phyloP scores from a whole-genome alignment of 208 protist genomes.

The Trypanosoma melophagium region DNA sequence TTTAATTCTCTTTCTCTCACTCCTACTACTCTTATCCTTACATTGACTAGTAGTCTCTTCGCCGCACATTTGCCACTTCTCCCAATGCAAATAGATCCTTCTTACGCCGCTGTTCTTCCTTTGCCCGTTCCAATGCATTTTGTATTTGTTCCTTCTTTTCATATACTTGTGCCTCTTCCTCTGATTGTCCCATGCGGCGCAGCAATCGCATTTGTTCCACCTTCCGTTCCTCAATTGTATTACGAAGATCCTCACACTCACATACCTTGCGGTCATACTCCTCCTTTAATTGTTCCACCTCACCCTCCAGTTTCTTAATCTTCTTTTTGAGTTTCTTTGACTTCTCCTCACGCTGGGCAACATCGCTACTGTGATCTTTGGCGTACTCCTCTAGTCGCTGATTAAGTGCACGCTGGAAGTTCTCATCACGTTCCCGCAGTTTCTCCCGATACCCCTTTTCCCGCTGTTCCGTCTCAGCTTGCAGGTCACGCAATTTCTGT shows the following conservation, averaged over 20 bases:
- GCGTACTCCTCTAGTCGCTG: slow-evolving; percentile 70
- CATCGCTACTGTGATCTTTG: slow-evolving; percentile 46
- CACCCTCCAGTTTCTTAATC: slow-evolving; percentile 70
- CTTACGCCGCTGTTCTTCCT: slow-evolving; percentile 67
- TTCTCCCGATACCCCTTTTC: slow-evolving; percentile 49
- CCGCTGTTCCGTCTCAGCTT: slow-evolving; percentile 29
- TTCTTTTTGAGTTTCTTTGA: slow-evolving; percentile 84
- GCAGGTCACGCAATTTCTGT: slow-evolving; percentile 52
- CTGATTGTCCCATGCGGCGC: slow-evolving; percentile 48
- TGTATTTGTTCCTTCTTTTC: slow-evolving; percentile 78
- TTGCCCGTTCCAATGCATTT: slow-evolving; percentile 65
- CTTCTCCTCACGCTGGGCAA: slow-evolving; percentile 38
- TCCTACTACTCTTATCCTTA: too few relatives aligned
- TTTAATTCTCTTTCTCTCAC: too few relatives aligned
- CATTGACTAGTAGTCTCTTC: slow-evolving; percentile 17
- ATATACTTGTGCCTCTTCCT: slow-evolving; percentile 57
- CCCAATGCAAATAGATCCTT: slow-evolving; percentile 73
- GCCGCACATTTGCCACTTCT: slow-evolving; percentile 59
- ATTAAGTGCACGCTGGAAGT: slow-evolving; percentile 75
- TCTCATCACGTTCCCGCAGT: slow-evolving; percentile 72
- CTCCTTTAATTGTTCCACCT: slow-evolving; percentile 44
- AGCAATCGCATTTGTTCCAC: slow-evolving; percentile 62
- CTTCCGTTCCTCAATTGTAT: slow-evolving; percentile 75
- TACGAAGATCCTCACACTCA: slow-evolving; percentile 83
- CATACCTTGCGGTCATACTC: slow-evolving; percentile 82